Evolutionary conservation across 176 grass and related monocot genomes (phyloP).

Genomic region (Saccharum officinarum): DNA sequence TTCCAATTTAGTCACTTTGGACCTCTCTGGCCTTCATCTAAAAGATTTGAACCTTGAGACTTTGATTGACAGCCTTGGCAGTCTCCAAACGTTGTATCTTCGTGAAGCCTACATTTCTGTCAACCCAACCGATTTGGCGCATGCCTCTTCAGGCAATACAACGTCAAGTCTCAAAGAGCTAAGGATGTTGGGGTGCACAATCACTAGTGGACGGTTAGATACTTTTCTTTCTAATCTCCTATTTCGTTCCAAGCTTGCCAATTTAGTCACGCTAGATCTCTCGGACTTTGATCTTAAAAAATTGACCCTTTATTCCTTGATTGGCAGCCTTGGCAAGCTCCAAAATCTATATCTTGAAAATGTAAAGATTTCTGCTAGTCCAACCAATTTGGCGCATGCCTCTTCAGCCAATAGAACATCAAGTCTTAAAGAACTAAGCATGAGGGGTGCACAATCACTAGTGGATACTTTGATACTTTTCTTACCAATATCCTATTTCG

Average conservation of each 20-base stretch:
- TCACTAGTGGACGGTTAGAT: conserved; percentile 14
- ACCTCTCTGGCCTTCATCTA: conserved; percentile 22
- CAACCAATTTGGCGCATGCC: neutral
- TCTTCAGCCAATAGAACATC: neutral
- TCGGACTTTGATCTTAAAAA: neutral
- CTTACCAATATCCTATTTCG: no score
- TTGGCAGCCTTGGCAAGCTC: conserved; percentile 39
- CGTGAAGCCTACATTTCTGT: conserved; percentile 30
- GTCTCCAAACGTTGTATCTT: conserved; percentile 40
- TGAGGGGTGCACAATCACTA: conserved; percentile 22
- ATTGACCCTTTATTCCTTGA: conserved; percentile 24
- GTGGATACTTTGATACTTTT: conserved; percentile 10
- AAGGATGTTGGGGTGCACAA: neutral
- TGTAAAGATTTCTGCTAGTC: neutral
- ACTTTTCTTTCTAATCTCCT: conserved; percentile 13
- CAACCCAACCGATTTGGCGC: neutral
- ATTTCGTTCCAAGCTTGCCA: conserved; percentile 23
- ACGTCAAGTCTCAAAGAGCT: neutral
- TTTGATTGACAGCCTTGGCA: conserved; percentile 40
- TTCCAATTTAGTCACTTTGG: conserved; percentile 33
- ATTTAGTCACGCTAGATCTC: neutral
- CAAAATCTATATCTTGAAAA: conserved; percentile 27
- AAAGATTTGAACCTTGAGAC: conserved; percentile 16
- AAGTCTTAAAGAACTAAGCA: conserved; percentile 32
- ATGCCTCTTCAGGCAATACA: neutral